Evolutionary conservation across 371 early-diverging fungal genomes (phyloP).

Genomic region (Chytridium lagenaria): DNA sequence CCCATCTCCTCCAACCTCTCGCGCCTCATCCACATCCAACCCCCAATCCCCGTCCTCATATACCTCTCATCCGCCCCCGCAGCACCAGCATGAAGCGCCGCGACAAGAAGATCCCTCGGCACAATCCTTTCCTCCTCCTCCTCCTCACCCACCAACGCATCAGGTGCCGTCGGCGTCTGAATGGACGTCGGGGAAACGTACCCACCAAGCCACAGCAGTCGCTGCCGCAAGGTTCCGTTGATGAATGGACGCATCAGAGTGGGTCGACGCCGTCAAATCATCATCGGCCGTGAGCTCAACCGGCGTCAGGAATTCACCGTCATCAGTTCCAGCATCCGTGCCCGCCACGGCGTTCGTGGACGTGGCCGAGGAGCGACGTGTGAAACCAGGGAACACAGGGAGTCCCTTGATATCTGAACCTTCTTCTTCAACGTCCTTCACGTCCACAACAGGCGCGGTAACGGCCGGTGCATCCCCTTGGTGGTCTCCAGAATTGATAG

Average conservation of each 20-base stretch:
- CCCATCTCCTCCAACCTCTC: slow-evolving; percentile 14
- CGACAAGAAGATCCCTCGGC: slow-evolving; percentile 1
- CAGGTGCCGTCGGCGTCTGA: neutral
- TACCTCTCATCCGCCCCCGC: slow-evolving; percentile 5
- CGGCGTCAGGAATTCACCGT: neutral
- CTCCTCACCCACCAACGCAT: neutral
- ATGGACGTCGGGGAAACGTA: neutral
- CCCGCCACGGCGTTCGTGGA: neutral
- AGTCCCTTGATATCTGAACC: neutral
- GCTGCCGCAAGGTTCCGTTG: neutral
- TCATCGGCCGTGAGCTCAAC: neutral
- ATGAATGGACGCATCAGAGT: neutral
- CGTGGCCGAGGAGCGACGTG: too few relatives aligned
- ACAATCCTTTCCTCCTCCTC: slow-evolving; percentile 9
- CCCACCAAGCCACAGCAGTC: neutral
- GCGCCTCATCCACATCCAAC: neutral
- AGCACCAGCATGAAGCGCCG: slow-evolving; percentile 12
- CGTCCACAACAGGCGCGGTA: neutral
- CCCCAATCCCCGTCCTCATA: neutral
- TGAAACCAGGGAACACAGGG: too few relatives aligned
- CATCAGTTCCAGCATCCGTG: neutral
- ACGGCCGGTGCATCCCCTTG: neutral
- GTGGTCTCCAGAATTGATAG: neutral
- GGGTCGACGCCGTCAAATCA: neutral
- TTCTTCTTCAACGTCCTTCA: neutral